phyloP scores from a whole-genome alignment of 2,329 filamentous ascomycete genomes.

The Ustilaginoidea virens region DNA sequence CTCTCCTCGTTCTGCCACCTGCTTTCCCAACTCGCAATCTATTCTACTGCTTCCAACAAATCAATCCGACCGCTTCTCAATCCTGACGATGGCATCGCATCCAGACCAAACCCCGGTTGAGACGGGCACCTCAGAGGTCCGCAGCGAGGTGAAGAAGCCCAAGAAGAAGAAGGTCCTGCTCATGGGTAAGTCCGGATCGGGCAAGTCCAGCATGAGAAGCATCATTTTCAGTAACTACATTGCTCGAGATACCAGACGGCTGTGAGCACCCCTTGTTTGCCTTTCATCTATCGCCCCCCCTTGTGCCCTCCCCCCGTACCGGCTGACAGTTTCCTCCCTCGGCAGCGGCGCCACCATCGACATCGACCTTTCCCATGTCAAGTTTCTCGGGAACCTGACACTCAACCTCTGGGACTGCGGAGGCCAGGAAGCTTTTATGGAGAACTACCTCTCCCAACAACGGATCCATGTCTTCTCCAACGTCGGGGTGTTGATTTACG shows the following conservation, averaged over 20 bases:
- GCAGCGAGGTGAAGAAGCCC: slow-evolving; percentile 44
- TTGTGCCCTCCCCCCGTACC: too few relatives aligned
- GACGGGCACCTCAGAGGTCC: slow-evolving; percentile 16
- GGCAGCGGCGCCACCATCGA: slow-evolving; percentile 80
- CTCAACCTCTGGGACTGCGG: slow-evolving; percentile 98
- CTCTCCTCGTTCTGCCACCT: slow-evolving; percentile 2
- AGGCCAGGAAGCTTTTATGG: slow-evolving; percentile 96
- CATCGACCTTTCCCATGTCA: slow-evolving; percentile 95
- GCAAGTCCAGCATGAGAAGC: slow-evolving; percentile 95
- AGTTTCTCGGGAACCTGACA: slow-evolving; percentile 94
- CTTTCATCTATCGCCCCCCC: not conserved
- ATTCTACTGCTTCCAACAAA: not conserved
- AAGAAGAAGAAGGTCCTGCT: slow-evolving; percentile 80
- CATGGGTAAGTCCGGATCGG: slow-evolving; percentile 93
- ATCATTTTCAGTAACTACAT: slow-evolving; percentile 99
- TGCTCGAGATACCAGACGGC: slow-evolving; percentile 79
- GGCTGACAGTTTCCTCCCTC: not conserved
- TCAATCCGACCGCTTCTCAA: not conserved
- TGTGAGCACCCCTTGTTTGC: slow-evolving; percentile 31
- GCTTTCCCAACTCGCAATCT: not conserved
- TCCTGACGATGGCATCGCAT: slow-evolving; percentile 5
- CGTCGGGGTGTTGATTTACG: slow-evolving; percentile 94
- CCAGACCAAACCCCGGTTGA: slow-evolving; percentile 1
- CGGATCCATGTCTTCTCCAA: slow-evolving; percentile 93
- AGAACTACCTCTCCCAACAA: slow-evolving; percentile 93